phyloP scores from a whole-genome alignment of 2,329 filamentous ascomycete species.

The Zasmidium cellare region DNA sequence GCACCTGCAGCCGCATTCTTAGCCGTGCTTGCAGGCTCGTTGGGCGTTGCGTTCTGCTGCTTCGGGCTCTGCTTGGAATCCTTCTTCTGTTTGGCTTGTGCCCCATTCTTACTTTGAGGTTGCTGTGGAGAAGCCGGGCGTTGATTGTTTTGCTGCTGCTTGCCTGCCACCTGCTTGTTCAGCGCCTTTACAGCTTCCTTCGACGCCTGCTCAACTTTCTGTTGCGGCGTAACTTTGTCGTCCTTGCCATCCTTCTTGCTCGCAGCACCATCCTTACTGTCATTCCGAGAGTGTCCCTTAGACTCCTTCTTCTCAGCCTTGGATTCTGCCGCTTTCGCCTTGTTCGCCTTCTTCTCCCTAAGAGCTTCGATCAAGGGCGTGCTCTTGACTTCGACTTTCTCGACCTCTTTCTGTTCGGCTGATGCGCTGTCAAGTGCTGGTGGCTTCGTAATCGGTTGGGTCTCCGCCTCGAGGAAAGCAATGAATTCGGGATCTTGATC shows the following conservation, averaged over 20 bases:
- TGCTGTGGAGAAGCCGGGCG: slow-evolving; percentile 21
- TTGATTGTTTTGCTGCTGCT: slow-evolving; percentile 25
- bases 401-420: slow-evolving; percentile 46
- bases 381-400: slow-evolving; percentile 66
- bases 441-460: slow-evolving; percentile 66
- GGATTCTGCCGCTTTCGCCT: slow-evolving; percentile 28
- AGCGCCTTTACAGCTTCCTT: slow-evolving; percentile 60
- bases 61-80: slow-evolving; percentile 22
- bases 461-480: slow-evolving; percentile 83
- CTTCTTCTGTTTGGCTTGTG: slow-evolving; percentile 31
- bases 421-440: slow-evolving; percentile 52
- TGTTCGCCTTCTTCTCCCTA: slow-evolving; percentile 60
- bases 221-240: slow-evolving; percentile 36
- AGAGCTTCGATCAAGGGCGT: slow-evolving; percentile 90
- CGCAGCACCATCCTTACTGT: slow-evolving; percentile 34
- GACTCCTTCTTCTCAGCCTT: slow-evolving; percentile 37
- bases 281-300: slow-evolving; percentile 33
- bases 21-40: slow-evolving; percentile 28
- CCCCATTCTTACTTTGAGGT: slow-evolving; percentile 34
- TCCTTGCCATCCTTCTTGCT: slow-evolving; percentile 34
- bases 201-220: slow-evolving; percentile 31
- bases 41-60: slow-evolving; percentile 40
- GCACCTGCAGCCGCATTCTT: slow-evolving; percentile 46
- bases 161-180: slow-evolving; percentile 45
- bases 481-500: slow-evolving; percentile 97